A percentile compares a stretch with the other conserved stretches of the same genome.
Evolutionary conservation across 2,329 filamentous ascomycete genomes (phyloP).

Genomic region (Penicillium sp.): DNA sequence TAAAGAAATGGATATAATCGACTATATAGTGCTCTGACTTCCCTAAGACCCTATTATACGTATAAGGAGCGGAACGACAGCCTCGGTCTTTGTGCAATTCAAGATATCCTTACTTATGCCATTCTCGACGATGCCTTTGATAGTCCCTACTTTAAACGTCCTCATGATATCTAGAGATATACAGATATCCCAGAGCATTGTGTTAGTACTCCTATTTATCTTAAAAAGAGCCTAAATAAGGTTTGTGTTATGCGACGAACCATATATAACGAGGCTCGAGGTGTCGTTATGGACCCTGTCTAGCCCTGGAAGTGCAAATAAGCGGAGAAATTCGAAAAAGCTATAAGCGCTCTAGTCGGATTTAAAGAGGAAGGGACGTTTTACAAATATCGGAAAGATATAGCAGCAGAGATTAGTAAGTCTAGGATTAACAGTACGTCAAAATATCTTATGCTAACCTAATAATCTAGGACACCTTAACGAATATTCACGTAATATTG

Average conservation of each 20-base stretch:
- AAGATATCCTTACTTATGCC: constrained; percentile 7
- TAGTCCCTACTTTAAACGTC: constrained; percentile 17
- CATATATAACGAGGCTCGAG: constrained; percentile 5
- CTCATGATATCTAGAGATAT: constrained; percentile 17
- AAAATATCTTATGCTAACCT: too few species aligned
- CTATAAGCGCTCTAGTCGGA: constrained; percentile 10
- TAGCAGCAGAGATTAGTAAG: constrained; percentile 4
- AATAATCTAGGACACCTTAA: constrained; percentile 1
- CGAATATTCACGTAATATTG: constrained; percentile 6
- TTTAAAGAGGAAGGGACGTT: constrained; percentile 9
- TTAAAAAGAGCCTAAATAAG: constrained; percentile 15
- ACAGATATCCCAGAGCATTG: constrained; percentile 18
- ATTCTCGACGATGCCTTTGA: constrained; percentile 20
- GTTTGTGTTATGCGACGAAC: constrained; percentile 15
- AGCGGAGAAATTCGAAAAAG: constrained; percentile 8
- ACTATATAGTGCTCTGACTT: not conserved
- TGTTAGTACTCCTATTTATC: constrained; percentile 20
- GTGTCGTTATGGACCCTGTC: constrained; percentile 10
- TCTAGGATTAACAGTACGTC: not conserved
- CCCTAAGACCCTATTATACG: constrained; percentile 1
- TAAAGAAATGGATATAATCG: not conserved
- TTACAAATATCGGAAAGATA: constrained; percentile 22
- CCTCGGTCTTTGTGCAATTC: constrained; percentile 8
- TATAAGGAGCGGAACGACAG: constrained; percentile 2
- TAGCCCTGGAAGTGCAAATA: constrained; percentile 7